A percentile compares a stretch with the other conserved stretches of the same genome.
These are phyloP conservation scores for Ophioceras dolichostomum DNA, from an alignment of 2,329 filamentous ascomycete genomes.

Conservation along the genomic window DNA sequence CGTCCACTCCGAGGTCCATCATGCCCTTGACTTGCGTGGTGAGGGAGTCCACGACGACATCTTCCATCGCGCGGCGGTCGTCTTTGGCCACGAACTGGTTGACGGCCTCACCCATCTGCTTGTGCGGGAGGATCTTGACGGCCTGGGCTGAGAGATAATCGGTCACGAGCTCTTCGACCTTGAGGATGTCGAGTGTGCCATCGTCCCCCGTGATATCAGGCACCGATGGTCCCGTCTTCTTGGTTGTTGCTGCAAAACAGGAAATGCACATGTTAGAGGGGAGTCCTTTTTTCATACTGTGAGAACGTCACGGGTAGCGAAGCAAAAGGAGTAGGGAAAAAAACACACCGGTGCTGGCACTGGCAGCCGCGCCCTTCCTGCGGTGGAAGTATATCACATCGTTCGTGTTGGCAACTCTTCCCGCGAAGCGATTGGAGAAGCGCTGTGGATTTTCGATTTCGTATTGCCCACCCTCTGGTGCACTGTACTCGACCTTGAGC, in stretches of 20 bases:
- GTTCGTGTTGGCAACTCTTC: slow-evolving; percentile 85
- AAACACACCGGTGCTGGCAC: not conserved
- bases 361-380: slow-evolving; percentile 54
- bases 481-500: slow-evolving; percentile 80
- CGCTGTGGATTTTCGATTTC: slow-evolving; percentile 92
- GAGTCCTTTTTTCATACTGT: slow-evolving; percentile 8
- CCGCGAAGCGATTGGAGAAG: slow-evolving; percentile 84
- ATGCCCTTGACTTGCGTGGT: slow-evolving; percentile 59
- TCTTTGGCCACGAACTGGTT: slow-evolving; percentile 90
- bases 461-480: slow-evolving; percentile 73
- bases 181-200: slow-evolving; percentile 61
- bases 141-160: slow-evolving; percentile 82
- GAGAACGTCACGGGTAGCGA: not conserved
- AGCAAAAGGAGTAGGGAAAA: no score
- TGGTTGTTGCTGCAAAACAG: no score
- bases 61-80: slow-evolving; percentile 83
- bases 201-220: slow-evolving; percentile 53
- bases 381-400: slow-evolving; percentile 90
- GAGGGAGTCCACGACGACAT: slow-evolving; percentile 63
- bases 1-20: slow-evolving; percentile 52
- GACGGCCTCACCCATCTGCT: slow-evolving; percentile 85
- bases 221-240: no score
- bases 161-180: slow-evolving; percentile 77
- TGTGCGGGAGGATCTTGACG: slow-evolving; percentile 84
- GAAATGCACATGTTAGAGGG: no score